Evolutionary conservation across 345 rosid genomes (phyloP).

Genomic region (Populus euphratica): DNA sequence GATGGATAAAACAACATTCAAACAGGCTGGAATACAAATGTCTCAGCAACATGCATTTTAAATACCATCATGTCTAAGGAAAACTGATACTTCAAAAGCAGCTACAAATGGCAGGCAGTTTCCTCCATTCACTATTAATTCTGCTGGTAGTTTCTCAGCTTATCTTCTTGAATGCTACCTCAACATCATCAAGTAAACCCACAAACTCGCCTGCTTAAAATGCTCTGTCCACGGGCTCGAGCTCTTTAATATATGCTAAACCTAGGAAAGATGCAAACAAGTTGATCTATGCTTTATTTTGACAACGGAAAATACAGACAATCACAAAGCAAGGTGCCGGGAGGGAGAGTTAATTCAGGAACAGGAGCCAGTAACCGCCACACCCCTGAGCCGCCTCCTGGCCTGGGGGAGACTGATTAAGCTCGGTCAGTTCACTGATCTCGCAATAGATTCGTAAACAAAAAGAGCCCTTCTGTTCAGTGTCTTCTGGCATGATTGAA

Average conservation of each 20-base stretch:
- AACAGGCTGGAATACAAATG: background rate
- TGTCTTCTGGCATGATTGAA: background rate
- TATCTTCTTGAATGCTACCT: slow-evolving; percentile 4
- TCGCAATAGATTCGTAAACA: background rate
- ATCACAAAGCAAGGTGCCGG: background rate
- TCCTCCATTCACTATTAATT: background rate
- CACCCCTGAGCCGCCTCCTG: background rate
- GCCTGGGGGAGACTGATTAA: background rate
- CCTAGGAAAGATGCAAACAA: background rate
- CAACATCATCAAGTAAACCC: slow-evolving; percentile 2
- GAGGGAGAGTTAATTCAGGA: background rate
- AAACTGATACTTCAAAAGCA: background rate
- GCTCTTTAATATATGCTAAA: too few species aligned
- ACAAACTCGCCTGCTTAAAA: background rate
- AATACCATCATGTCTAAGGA: background rate
- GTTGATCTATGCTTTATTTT: background rate
- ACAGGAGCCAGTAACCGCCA: slow-evolving; percentile 11
- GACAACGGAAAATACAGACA: slow-evolving; percentile 5
- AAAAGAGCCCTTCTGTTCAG: background rate
- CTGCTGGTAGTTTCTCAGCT: background rate
- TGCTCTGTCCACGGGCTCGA: background rate
- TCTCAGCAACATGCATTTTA: background rate
- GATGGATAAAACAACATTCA: background rate
- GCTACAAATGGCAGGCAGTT: background rate
- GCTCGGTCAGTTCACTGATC: background rate